Evolutionary conservation across 2,329 filamentous ascomycete species (phyloP).

Genomic region (Mycosphaerella sp.): DNA sequence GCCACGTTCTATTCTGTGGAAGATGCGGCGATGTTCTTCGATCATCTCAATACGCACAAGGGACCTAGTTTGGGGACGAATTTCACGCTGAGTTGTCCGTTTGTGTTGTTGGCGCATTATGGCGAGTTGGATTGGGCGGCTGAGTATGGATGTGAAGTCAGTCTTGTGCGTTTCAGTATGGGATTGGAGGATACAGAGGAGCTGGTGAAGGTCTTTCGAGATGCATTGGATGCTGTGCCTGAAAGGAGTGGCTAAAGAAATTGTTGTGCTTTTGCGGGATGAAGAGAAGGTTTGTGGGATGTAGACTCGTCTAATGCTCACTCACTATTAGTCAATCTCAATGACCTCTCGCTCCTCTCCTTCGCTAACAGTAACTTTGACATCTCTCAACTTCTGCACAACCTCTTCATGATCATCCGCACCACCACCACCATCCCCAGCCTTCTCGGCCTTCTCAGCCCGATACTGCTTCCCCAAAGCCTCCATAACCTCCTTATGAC

Average conservation of each 20-base stretch:
- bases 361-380: constrained; percentile 17
- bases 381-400: constrained; percentile 13
- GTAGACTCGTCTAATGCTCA: too few species aligned
- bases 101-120: constrained; percentile 87
- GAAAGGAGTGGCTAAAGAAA: constrained; percentile 3
- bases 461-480: constrained; percentile 59
- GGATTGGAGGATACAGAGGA: constrained; percentile 73
- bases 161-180: constrained; percentile 80
- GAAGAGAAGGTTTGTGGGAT: too few species aligned
- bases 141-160: constrained; percentile 70
- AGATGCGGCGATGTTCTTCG: constrained; percentile 76
- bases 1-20: constrained; percentile 66
- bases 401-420: constrained; percentile 11
- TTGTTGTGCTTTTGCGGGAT: too few species aligned
- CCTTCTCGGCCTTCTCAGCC: constrained; percentile 39
- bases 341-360: constrained; percentile 16
- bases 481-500: constrained; percentile 64
- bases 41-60: constrained; percentile 80
- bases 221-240: constrained; percentile 1
- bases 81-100: constrained; percentile 81
- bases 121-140: constrained; percentile 85
- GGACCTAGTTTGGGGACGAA: constrained; percentile 94
- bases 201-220: constrained; percentile 55
- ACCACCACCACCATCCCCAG: not conserved
- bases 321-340: constrained; percentile 15